phyloP scores from a whole-genome alignment of 257 asterid species.

The Lithospermum erythrorhizon region DNA sequence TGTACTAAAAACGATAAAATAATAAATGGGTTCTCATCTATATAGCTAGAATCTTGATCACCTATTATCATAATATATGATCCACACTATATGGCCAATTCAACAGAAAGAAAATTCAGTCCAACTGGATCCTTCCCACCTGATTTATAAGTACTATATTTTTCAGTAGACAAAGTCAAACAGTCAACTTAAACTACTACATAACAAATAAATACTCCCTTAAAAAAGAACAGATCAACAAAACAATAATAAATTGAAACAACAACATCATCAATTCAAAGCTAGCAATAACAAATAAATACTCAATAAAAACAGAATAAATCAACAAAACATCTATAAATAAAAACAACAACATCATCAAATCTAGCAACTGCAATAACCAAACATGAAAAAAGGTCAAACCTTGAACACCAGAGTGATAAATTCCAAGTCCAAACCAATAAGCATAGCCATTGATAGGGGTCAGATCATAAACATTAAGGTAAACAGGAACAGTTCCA shows the following conservation, averaged over 20 bases:
- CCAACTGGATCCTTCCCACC: not conserved
- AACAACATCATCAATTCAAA: too few relatives aligned
- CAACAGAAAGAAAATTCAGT: not conserved
- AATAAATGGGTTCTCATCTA: too few relatives aligned
- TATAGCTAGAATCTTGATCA: too few relatives aligned
- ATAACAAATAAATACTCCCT: not conserved
- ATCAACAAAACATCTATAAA: too few relatives aligned
- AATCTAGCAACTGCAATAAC: too few relatives aligned
- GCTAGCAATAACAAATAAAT: not conserved
- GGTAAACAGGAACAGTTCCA: slow-evolving; percentile 47
- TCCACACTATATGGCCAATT: not conserved
- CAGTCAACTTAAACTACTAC: not conserved
- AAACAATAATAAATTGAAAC: too few relatives aligned
- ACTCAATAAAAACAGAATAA: not conserved
- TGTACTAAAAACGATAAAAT: not conserved
- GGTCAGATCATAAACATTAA: slow-evolving; percentile 59
- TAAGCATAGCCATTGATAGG: slow-evolving; percentile 62
- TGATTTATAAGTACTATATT: too few relatives aligned
- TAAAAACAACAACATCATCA: too few relatives aligned
- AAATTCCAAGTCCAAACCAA: slow-evolving; percentile 68
- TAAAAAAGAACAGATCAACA: not conserved
- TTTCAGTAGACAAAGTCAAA: not conserved
- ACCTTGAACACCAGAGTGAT: slow-evolving; percentile 68
- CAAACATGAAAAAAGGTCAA: not conserved
- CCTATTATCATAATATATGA: too few relatives aligned